These are phyloP conservation scores for Irpex sp. DNA, from an alignment of 1,284 basidiomycete genomes.

Conservation along the genomic window DNA sequence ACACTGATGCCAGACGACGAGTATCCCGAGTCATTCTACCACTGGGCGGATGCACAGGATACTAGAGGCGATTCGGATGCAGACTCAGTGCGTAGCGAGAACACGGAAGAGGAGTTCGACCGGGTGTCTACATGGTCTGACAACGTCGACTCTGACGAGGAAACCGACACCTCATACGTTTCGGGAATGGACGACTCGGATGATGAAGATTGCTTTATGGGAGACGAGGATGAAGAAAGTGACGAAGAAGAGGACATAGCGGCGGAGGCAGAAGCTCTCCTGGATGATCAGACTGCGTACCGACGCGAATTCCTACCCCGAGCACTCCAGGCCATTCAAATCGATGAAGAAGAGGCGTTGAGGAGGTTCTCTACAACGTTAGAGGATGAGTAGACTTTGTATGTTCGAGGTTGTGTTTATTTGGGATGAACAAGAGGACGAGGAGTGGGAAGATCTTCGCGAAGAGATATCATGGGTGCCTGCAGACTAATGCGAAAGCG, in stretches of 20 bases:
- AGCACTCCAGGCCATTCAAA: too few species aligned
- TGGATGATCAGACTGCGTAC: too few species aligned
- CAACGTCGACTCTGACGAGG: neutral
- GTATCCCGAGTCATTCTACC: neutral
- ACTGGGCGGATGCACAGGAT: neutral
- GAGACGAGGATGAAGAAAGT: neutral
- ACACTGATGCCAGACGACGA: neutral
- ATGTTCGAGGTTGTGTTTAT: neutral
- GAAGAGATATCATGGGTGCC: neutral
- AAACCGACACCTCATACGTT: neutral
- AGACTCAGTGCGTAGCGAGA: neutral
- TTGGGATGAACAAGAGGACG: neutral
- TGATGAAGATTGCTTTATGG: neutral
- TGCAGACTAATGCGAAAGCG: neutral
- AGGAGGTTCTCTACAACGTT: too few species aligned
- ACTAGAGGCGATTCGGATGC: neutral
- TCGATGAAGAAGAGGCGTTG: too few species aligned
- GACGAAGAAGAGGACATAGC: neutral
- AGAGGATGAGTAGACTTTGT: too few species aligned
- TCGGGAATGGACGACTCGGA: neutral
- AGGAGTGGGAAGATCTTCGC: neutral
- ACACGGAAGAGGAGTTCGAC: neutral
- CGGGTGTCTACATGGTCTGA: neutral
- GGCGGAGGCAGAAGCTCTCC: too few species aligned
- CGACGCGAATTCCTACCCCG: too few species aligned